A percentile compares a stretch with the other conserved stretches of the same genome.
Conservation (phyloP, 2,329 filamentous ascomycete species). For the Phaeosphaeria sp. region DNA sequence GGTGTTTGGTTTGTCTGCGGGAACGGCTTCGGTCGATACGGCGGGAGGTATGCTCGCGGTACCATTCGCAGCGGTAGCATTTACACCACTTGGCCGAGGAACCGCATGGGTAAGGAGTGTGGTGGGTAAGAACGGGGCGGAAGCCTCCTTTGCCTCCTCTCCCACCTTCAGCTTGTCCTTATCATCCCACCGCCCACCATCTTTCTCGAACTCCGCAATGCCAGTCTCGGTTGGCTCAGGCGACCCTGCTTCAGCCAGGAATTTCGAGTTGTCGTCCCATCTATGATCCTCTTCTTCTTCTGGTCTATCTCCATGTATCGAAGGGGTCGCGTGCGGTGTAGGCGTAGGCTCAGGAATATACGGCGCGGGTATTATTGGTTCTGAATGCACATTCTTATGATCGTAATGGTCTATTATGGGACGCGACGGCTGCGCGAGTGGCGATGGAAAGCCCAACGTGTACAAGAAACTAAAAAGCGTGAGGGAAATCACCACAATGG, state of each 20-base stretch:
- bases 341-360: conserved; percentile 8
- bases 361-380: conserved; percentile 28
- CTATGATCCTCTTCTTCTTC: conserved; percentile 15
- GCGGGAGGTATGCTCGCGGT: not conserved
- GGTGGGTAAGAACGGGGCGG: conserved; percentile 2
- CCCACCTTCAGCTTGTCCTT: conserved; percentile 12
- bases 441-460: conserved; percentile 36
- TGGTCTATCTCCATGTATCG: conserved; percentile 10
- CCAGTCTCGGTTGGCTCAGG: conserved; percentile 10
- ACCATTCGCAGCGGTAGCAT: not conserved
- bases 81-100: not conserved
- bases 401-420: conserved; percentile 34
- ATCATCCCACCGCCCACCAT: conserved; percentile 29
- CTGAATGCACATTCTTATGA: conserved; percentile 25
- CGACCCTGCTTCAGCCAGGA: conserved; percentile 2
- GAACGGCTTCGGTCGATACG: conserved; percentile 7
- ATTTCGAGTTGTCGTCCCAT: conserved; percentile 16
- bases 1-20: conserved; percentile 1
- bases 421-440: conserved; percentile 19
- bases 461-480: conserved; percentile 41
- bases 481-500: conserved; percentile 31
- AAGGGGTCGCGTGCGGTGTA: conserved; percentile 12
- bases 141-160: not conserved
- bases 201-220: conserved; percentile 20
- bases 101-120: conserved; percentile 12